Evolutionary conservation across 306 rosid species (phyloP).

Genomic region (Cotoneaster glaucophyllus): DNA sequence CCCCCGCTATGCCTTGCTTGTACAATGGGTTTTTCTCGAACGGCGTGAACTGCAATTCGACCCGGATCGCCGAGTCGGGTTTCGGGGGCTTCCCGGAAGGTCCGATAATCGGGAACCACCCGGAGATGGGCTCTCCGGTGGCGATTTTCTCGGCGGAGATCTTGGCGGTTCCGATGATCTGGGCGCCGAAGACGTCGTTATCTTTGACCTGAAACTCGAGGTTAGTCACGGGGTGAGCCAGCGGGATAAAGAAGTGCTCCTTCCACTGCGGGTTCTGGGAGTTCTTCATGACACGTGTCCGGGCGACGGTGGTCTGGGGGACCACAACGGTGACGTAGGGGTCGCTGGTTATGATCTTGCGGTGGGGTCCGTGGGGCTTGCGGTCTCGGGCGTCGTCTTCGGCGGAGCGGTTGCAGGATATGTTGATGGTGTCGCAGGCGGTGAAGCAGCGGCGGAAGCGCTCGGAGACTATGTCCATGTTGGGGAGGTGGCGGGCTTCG

Average conservation of each 20-base stretch:
- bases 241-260: slow-evolving; percentile 56
- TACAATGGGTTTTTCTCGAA: slow-evolving; percentile 33
- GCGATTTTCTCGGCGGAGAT: slow-evolving; percentile 46
- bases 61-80: slow-evolving; percentile 29
- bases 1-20: slow-evolving; percentile 61
- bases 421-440: slow-evolving; percentile 51
- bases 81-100: slow-evolving; percentile 44
- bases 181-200: slow-evolving; percentile 67
- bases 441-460: slow-evolving; percentile 76
- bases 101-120: slow-evolving; percentile 40
- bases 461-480: slow-evolving; percentile 79
- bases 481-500: slow-evolving; percentile 58
- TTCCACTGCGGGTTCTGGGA: slow-evolving; percentile 57
- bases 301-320: slow-evolving; percentile 80
- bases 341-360: slow-evolving; percentile 57
- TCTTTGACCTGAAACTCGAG: slow-evolving; percentile 79
- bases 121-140: slow-evolving; percentile 34
- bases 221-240: slow-evolving; percentile 57
- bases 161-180: slow-evolving; percentile 47
- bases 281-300: slow-evolving; percentile 80
- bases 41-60: slow-evolving; percentile 64
- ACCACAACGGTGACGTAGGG: slow-evolving; percentile 68
- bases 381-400: neutral
- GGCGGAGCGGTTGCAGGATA: slow-evolving; percentile 12
- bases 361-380: slow-evolving; percentile 1